phyloP scores from a whole-genome alignment of 345 rosid genomes.

The Brassica incana region DNA sequence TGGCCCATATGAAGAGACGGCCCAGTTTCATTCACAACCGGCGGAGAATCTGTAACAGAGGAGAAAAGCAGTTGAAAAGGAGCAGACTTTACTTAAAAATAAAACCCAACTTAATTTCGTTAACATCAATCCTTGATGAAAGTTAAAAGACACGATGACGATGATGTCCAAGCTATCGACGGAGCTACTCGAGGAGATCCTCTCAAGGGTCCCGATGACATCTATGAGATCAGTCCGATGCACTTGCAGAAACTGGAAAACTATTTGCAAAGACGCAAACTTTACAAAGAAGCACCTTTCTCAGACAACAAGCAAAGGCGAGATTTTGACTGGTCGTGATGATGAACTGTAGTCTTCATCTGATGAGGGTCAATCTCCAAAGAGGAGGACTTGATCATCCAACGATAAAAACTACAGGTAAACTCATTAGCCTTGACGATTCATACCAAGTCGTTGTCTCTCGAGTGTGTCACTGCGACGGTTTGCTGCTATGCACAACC shows the following conservation, averaged over 20 bases:
- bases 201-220: background rate
- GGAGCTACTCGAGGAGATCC: background rate
- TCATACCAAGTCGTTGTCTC: background rate
- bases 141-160: background rate
- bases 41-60: background rate
- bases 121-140: background rate
- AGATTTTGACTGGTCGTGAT: background rate
- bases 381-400: background rate
- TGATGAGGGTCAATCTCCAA: slow-evolving; percentile 5
- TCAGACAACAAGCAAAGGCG: slow-evolving; percentile 3
- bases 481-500: slow-evolving; percentile 3
- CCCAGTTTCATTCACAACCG: background rate
- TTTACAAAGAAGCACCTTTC: slow-evolving; percentile 12
- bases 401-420: background rate
- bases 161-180: background rate
- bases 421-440: background rate
- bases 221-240: slow-evolving; percentile 2
- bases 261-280: background rate
- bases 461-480: slow-evolving; percentile 12
- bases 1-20: background rate
- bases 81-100: background rate
- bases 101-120: background rate
- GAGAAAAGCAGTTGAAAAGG: background rate
- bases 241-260: slow-evolving; percentile 13
- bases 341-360: background rate